Evolutionary conservation across 768 basidiomycete species (phyloP).

Genomic region (Tricholoma bakamatsutake): DNA sequence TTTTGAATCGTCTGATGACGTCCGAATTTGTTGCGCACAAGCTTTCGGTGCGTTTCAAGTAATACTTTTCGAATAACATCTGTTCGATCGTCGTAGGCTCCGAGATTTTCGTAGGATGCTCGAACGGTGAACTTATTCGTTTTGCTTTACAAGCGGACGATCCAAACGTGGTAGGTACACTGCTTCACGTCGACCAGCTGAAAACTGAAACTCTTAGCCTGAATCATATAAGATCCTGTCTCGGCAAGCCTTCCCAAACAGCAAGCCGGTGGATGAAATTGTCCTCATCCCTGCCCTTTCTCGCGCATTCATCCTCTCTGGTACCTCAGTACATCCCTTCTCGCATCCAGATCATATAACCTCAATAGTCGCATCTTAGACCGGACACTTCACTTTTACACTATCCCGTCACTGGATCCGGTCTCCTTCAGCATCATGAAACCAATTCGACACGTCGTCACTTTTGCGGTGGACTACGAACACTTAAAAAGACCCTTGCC

Average conservation of each 20-base stretch:
- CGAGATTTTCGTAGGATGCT: slow-evolving; percentile 84
- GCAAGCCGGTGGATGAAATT: slow-evolving; percentile 76
- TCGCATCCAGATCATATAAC: slow-evolving; percentile 7
- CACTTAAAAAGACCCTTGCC: slow-evolving; percentile 51
- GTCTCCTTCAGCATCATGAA: slow-evolving; percentile 55
- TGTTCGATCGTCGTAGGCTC: slow-evolving; percentile 39
- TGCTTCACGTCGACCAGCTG: background rate
- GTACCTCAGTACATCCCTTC: slow-evolving; percentile 33
- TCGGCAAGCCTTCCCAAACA: slow-evolving; percentile 60
- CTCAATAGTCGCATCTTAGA: slow-evolving; percentile 27
- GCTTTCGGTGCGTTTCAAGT: slow-evolving; percentile 43
- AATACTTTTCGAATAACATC: background rate
- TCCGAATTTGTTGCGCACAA: slow-evolving; percentile 45
- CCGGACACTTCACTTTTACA: slow-evolving; percentile 70
- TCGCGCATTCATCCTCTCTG: slow-evolving; percentile 70
- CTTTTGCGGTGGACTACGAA: slow-evolving; percentile 79
- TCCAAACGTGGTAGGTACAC: slow-evolving; percentile 36
- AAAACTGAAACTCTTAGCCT: slow-evolving; percentile 25
- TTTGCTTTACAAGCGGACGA: slow-evolving; percentile 65
- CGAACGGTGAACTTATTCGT: slow-evolving; percentile 79
- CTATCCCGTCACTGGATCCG: slow-evolving; percentile 74
- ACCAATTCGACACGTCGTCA: slow-evolving; percentile 74
- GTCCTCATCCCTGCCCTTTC: slow-evolving; percentile 72
- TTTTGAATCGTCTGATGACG: slow-evolving; percentile 8
- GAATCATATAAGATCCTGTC: slow-evolving; percentile 64